These are phyloP conservation scores for Marasmius fiardii DNA, from an alignment of 1,284 basidiomycete species.

Conservation along the genomic window DNA sequence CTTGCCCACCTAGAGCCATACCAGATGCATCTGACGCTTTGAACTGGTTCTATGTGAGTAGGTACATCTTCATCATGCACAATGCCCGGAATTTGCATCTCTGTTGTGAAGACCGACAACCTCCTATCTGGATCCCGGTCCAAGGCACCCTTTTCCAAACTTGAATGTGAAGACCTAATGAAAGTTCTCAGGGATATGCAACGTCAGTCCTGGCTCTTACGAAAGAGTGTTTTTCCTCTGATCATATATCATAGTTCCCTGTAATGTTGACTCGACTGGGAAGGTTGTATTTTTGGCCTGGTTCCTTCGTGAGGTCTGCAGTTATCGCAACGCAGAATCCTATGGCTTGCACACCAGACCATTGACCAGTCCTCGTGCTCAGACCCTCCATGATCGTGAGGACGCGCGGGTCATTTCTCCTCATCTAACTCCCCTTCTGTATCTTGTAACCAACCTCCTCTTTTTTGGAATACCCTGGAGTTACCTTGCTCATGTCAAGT, in stretches of 20 bases:
- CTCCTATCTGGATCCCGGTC: constrained; percentile 38
- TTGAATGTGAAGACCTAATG: constrained; percentile 47
- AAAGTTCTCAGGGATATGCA: constrained; percentile 30
- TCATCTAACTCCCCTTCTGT: constrained; percentile 24
- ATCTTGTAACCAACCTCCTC: constrained; percentile 35
- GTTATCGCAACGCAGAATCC: constrained; percentile 40
- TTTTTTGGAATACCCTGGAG: constrained; percentile 53
- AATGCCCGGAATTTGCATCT: not conserved
- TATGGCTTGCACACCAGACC: constrained; percentile 40
- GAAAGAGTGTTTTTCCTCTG: not conserved
- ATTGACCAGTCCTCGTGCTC: constrained; percentile 2
- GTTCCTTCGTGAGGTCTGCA: constrained; percentile 46
- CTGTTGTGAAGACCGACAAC: constrained; percentile 39
- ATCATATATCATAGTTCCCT: constrained; percentile 22
- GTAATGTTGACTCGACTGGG: constrained; percentile 28
- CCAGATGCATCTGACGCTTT: constrained; percentile 46
- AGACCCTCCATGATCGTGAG: no score
- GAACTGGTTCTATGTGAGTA: constrained; percentile 44
- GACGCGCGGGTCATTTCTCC: constrained; percentile 12
- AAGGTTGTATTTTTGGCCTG: constrained; percentile 43
- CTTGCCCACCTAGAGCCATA: constrained; percentile 33
- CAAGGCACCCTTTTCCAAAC: constrained; percentile 47
- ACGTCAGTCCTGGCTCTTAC: constrained; percentile 19
- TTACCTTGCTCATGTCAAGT: constrained; percentile 46
- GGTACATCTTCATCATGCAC: not conserved